Percentiles rank a stretch among this genome's conserved stretches.
Evolutionary conservation across 2,329 filamentous ascomycete species (phyloP).

Genomic region (Claviceps citrina): DNA sequence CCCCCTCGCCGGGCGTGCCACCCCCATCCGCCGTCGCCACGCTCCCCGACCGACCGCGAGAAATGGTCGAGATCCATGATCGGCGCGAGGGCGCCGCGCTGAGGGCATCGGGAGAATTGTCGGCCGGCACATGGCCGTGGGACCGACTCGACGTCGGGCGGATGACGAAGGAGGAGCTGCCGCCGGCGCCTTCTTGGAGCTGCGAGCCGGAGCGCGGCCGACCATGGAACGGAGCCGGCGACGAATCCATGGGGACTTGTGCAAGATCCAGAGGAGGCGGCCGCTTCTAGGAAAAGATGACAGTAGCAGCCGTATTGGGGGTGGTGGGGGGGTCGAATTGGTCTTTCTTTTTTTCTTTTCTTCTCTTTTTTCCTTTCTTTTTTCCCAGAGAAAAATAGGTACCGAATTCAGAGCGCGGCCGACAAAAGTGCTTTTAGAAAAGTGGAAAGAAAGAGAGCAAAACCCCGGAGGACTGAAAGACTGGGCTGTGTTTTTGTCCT

Average conservation of each 20-base stretch:
- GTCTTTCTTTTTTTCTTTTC: too few species aligned
- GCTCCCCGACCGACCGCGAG: conserved; percentile 3
- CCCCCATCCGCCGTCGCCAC: background rate
- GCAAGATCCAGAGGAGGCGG: too few species aligned
- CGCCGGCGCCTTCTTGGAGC: background rate
- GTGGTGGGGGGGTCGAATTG: too few species aligned
- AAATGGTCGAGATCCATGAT: conserved; percentile 4
- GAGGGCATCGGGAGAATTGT: conserved; percentile 2
- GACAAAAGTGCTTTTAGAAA: too few species aligned
- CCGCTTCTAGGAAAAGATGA: too few species aligned
- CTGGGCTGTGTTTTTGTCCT: too few species aligned
- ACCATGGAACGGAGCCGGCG: conserved; percentile 1
- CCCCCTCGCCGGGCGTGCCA: background rate
- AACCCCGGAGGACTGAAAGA: too few species aligned
- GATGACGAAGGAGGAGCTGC: background rate
- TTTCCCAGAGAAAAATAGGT: too few species aligned
- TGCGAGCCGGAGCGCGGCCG: conserved; percentile 3
- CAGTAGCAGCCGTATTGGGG: too few species aligned
- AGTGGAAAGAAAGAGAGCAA: background rate
- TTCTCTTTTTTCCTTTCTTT: too few species aligned
- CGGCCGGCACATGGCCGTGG: background rate
- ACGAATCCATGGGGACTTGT: too few species aligned
- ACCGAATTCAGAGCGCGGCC: too few species aligned
- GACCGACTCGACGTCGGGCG: background rate
- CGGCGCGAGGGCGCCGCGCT: conserved; percentile 1